Conservation (phyloP, 176 grass and related monocot genomes). For the Typha latifolia region DNA sequence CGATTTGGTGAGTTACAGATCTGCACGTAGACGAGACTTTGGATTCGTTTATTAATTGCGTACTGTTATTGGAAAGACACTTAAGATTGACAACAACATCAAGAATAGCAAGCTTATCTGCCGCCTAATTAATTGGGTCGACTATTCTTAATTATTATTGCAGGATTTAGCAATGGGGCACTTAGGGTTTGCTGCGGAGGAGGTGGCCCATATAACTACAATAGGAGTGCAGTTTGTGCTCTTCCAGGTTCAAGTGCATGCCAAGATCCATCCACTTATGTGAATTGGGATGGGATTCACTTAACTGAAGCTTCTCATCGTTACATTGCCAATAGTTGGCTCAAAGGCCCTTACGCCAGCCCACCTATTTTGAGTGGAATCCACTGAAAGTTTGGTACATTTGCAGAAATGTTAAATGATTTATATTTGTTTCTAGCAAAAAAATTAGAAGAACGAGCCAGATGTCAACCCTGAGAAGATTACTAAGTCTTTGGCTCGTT, state of each 20-base stretch:
- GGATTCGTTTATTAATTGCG: too few species aligned
- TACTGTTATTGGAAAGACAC: too few species aligned
- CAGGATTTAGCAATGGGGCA: constrained; percentile 55
- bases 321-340: constrained; percentile 64
- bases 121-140: too few species aligned
- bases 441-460: too few species aligned
- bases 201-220: constrained; percentile 69
- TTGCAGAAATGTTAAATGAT: neutral
- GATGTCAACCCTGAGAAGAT: too few species aligned
- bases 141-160: neutral
- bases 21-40: too few species aligned
- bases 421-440: too few species aligned
- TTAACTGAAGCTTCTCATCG: constrained; percentile 71
- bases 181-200: constrained; percentile 70
- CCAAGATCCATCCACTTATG: constrained; percentile 36
- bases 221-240: constrained; percentile 48
- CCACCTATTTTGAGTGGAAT: constrained; percentile 35
- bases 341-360: constrained; percentile 59
- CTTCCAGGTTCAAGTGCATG: constrained; percentile 38
- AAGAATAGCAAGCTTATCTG: too few species aligned
- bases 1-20: constrained; percentile 24
- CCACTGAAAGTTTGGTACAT: neutral
- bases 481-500: too few species aligned
- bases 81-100: too few species aligned
- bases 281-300: constrained; percentile 85